Conservation (phyloP, 75 land plant species). For the Pinus tabuliformis region DNA sequence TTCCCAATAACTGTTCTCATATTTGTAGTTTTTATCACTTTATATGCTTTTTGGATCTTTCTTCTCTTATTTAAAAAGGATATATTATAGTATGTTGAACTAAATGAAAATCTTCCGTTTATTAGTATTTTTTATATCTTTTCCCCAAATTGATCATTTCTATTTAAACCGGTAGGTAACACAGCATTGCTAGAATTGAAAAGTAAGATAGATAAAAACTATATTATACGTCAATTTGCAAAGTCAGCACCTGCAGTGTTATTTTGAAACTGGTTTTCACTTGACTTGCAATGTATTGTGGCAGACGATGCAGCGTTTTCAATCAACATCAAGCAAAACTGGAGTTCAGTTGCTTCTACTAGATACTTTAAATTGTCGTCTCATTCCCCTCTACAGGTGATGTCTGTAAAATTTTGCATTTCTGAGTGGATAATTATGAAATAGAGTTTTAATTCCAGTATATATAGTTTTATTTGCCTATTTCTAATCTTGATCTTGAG, state of each 20-base stretch:
- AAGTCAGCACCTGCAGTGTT: neutral
- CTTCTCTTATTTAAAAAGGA: neutral
- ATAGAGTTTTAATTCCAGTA: neutral
- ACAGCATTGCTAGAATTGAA: too few species aligned
- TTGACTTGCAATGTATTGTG: constrained; percentile 9
- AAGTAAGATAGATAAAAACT: too few species aligned
- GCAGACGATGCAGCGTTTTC: constrained; percentile 75
- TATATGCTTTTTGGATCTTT: too few species aligned
- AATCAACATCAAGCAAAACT: constrained; percentile 58
- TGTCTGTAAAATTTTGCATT: constrained; percentile 3
- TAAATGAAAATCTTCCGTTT: neutral
- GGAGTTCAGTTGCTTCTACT: constrained; percentile 69
- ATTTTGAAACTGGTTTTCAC: neutral
- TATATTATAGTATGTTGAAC: neutral
- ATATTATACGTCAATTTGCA: neutral
- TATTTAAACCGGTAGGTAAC: neutral
- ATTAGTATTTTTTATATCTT: neutral
- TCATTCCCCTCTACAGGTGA: constrained; percentile 87
- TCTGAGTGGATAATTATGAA: neutral
- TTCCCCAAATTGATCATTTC: neutral
- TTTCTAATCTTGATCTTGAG: neutral
- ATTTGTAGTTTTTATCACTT: neutral
- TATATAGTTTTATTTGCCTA: neutral
- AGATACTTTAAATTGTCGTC: constrained; percentile 80
- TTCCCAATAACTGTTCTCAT: neutral